Conservation (phyloP, 148 eudicot genomes). For the Pouteria glomerata region DNA sequence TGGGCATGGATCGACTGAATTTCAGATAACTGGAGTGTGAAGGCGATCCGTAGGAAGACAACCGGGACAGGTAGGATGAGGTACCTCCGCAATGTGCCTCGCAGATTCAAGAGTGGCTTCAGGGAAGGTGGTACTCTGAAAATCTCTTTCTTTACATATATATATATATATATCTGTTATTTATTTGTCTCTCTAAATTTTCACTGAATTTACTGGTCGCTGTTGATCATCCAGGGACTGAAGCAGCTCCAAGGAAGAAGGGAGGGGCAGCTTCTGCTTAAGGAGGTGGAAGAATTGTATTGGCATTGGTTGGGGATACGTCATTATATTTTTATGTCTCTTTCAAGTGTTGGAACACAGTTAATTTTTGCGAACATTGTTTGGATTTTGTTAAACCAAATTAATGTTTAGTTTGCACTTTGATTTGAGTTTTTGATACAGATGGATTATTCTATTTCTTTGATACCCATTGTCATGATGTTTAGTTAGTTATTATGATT, state of each 20-base stretch:
- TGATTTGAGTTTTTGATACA: background rate
- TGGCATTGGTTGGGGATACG: background rate
- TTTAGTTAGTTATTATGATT: background rate
- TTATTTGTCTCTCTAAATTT: background rate
- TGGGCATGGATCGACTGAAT: background rate
- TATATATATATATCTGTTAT: too few species aligned
- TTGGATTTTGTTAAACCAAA: constrained; percentile 1
- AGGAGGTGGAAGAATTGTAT: background rate
- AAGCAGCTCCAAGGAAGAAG: constrained; percentile 36
- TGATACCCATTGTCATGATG: background rate
- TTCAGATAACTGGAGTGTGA: constrained; percentile 90
- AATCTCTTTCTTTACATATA: background rate
- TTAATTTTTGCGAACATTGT: background rate
- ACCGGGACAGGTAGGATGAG: constrained; percentile 97
- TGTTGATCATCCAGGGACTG: constrained; percentile 19
- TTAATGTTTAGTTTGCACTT: background rate
- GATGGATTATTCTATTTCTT: background rate
- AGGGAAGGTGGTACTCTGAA: constrained; percentile 63
- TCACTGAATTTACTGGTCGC: background rate
- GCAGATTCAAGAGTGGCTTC: constrained; percentile 83
- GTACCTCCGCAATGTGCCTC: constrained; percentile 84
- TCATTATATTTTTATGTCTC: background rate
- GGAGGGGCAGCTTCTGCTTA: constrained; percentile 26
- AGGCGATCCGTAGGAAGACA: constrained; percentile 94
- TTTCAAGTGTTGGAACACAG: background rate